Conservation (phyloP, 257 asterid species). For the Verbascum thapsus region DNA sequence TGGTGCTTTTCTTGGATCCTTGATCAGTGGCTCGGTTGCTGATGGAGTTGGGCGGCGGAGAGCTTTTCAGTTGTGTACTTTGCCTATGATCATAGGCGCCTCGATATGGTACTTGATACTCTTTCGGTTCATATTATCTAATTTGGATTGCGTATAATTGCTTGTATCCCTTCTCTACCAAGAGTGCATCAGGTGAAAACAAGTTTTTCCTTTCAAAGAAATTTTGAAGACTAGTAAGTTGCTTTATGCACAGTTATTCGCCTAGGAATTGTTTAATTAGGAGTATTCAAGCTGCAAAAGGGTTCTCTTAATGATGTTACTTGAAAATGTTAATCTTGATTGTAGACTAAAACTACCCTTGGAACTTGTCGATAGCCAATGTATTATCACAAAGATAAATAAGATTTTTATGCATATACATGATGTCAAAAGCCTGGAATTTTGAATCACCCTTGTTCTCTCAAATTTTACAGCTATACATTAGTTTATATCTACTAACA, state of each 20-base stretch:
- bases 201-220: not conserved
- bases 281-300: not conserved
- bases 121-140: constrained; percentile 1
- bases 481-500: too few relatives aligned
- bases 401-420: not conserved
- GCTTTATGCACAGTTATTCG: not conserved
- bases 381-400: not conserved
- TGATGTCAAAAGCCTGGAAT: not conserved
- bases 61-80: constrained; percentile 82
- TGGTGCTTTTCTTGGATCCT: constrained; percentile 88
- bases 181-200: not conserved
- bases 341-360: not conserved
- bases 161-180: not conserved
- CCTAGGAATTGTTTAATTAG: not conserved
- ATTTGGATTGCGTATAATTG: not conserved
- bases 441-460: too few relatives aligned
- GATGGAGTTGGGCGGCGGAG: constrained; percentile 86
- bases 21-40: constrained; percentile 86
- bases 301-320: not conserved
- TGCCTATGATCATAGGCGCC: constrained; percentile 85
- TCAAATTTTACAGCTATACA: too few relatives aligned
- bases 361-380: not conserved
- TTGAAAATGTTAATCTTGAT: not conserved
- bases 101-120: constrained; percentile 51
- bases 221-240: not conserved